These are phyloP conservation scores for Malassezia brasiliensis DNA, from an alignment of 1,284 basidiomycete species.

Conservation along the genomic window DNA sequence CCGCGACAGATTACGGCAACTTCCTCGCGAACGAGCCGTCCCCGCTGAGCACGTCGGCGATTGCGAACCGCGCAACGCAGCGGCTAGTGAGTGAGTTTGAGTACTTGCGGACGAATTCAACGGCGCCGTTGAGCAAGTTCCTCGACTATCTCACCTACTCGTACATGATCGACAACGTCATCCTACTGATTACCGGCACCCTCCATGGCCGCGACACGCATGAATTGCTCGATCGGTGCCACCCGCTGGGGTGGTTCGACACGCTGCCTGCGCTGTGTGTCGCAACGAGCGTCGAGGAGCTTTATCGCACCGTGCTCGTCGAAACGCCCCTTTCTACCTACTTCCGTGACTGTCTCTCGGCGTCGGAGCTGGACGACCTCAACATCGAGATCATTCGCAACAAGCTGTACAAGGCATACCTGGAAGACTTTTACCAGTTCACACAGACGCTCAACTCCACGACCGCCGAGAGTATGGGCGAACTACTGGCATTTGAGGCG, in stretches of 20 bases:
- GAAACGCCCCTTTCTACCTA: constrained; percentile 96
- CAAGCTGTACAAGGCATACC: constrained; percentile 98
- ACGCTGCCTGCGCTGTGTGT: constrained; percentile 99
- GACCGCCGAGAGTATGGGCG: constrained; percentile 27
- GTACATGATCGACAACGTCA: constrained; percentile 99
- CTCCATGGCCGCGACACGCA: constrained; percentile 95
- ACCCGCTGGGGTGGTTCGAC: constrained; percentile 92
- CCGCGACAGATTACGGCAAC: constrained; percentile 94
- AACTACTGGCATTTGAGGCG: constrained; percentile 91
- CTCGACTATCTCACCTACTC: constrained; percentile 98
- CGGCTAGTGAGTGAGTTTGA: constrained; percentile 95
- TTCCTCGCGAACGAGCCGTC: constrained; percentile 93
- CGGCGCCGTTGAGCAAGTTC: constrained; percentile 81
- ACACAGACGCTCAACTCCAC: constrained; percentile 63
- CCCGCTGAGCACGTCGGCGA: constrained; percentile 88
- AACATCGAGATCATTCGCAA: constrained; percentile 99
- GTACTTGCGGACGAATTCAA: constrained; percentile 80
- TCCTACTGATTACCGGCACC: constrained; percentile 92
- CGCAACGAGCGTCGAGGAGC: constrained; percentile 96
- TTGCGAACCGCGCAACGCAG: constrained; percentile 88
- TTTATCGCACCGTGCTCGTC: constrained; percentile 91
- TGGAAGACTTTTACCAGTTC: constrained; percentile 91
- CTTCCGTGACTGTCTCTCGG: constrained; percentile 89
- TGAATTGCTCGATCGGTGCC: constrained; percentile 89
- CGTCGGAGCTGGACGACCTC: constrained; percentile 90